These are phyloP conservation scores for Nitzschia sp. DNA, from an alignment of 108 stramenopile species.

Conservation along the genomic window DNA sequence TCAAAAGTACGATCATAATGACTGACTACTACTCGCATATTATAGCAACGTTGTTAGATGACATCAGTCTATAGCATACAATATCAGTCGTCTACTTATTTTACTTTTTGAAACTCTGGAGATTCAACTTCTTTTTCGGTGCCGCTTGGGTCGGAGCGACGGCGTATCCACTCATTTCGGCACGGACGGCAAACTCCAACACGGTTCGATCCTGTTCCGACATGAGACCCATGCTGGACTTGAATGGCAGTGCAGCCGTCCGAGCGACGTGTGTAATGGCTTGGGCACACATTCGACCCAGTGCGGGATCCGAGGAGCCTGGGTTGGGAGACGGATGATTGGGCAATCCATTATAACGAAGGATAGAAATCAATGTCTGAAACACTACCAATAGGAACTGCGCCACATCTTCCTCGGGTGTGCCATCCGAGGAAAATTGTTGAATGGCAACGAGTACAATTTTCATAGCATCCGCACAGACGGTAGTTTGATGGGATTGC, in stretches of 20 bases:
- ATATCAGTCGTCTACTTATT: background rate
- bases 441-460: conserved; percentile 71
- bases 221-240: conserved; percentile 53
- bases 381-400: conserved; percentile 62
- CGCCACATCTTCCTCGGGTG: conserved; percentile 40
- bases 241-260: conserved; percentile 68
- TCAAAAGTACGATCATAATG: background rate
- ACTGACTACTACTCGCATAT: background rate
- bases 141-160: conserved; percentile 31
- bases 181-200: conserved; percentile 80
- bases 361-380: conserved; percentile 49
- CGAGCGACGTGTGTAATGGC: conserved; percentile 70
- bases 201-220: conserved; percentile 56
- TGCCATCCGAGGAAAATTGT: conserved; percentile 41
- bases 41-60: background rate
- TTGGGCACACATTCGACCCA: conserved; percentile 82
- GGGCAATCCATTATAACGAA: conserved; percentile 85
- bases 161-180: conserved; percentile 85
- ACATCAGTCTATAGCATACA: too few relatives aligned
- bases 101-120: conserved; percentile 68
- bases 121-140: conserved; percentile 75
- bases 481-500: conserved; percentile 35
- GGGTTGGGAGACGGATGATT: conserved; percentile 54
- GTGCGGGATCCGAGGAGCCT: conserved; percentile 40
- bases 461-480: conserved; percentile 72